Conservation (phyloP, 139 green algal species). For the Volvox reticuliferus region DNA sequence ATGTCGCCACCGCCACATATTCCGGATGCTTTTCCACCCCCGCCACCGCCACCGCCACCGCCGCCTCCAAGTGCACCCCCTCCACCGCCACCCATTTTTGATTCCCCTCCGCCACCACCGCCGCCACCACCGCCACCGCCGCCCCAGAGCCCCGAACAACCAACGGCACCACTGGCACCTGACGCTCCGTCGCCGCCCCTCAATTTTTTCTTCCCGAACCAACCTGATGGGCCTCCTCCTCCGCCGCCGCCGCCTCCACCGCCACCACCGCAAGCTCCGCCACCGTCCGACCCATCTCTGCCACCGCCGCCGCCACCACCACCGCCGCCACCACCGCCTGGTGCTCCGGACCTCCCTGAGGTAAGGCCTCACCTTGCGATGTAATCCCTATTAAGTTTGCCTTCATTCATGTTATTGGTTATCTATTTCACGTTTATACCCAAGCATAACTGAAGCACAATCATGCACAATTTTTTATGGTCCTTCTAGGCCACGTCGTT, state of each 20-base stretch:
- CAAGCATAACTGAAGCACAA: not conserved
- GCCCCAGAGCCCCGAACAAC: not conserved
- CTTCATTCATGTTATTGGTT: no score
- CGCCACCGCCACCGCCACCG: conserved; percentile 3
- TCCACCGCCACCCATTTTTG: no score
- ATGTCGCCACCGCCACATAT: not conserved
- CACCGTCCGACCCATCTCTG: not conserved
- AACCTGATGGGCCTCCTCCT: not conserved
- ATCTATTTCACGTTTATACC: not conserved
- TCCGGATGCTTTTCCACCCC: not conserved
- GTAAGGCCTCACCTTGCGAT: not conserved
- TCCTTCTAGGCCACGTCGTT: no score
- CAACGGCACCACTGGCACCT: not conserved
- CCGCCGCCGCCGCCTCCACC: conserved; percentile 5
- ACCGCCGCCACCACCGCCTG: conserved; percentile 1
- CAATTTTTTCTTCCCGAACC: not conserved
- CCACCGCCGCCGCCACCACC: conserved; percentile 12
- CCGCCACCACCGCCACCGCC: conserved; percentile 5
- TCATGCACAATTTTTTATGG: no score
- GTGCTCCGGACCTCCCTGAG: not conserved
- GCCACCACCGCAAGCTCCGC: not conserved
- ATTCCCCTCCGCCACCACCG: not conserved
- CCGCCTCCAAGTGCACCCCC: not conserved
- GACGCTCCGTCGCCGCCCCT: not conserved
- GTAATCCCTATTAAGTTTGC: not conserved